Evolutionary conservation across 169 alveolate genomes (phyloP).

Genomic region (Plasmodium yoelii): DNA sequence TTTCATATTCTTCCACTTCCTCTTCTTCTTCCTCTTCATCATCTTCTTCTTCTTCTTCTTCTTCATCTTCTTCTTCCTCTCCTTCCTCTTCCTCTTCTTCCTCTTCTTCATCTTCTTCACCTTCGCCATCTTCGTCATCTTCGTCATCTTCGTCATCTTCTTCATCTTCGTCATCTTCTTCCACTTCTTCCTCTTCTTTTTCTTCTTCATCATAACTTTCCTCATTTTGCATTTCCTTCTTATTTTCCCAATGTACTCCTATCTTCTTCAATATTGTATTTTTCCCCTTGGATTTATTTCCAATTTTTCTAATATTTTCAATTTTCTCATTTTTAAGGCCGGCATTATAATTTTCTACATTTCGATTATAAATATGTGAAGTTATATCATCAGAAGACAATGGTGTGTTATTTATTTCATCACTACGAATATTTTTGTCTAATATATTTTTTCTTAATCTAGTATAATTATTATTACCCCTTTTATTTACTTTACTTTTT

Average conservation of each 20-base stretch:
- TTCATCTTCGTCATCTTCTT: conserved; percentile 4
- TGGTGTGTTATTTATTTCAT: neutral
- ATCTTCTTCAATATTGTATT: neutral
- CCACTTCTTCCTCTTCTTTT: too few relatives aligned
- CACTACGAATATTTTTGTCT: neutral
- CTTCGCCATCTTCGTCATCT: conserved; percentile 9
- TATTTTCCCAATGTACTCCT: neutral
- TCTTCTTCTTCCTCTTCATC: conserved; percentile 9
- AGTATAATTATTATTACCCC: conserved; percentile 3
- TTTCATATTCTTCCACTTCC: neutral
- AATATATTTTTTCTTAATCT: conserved; percentile 20
- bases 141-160: conserved; percentile 12
- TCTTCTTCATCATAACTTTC: neutral
- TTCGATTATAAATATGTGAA: conserved; percentile 19
- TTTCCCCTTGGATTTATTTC: neutral
- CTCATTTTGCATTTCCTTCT: neutral
- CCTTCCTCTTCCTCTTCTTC: conserved; percentile 24
- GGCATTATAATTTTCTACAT: neutral
- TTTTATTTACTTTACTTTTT: too few relatives aligned
- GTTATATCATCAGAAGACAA: conserved; percentile 36
- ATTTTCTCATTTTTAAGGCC: conserved; percentile 8
- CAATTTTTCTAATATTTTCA: neutral
- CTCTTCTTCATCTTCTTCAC: conserved; percentile 13
- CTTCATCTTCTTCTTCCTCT: conserved; percentile 21
- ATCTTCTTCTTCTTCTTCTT: conserved; percentile 11